Percentiles rank a stretch among this genome's conserved stretches.
Evolutionary conservation across 768 basidiomycete genomes (phyloP).

Genomic region (Galerina marginata): DNA sequence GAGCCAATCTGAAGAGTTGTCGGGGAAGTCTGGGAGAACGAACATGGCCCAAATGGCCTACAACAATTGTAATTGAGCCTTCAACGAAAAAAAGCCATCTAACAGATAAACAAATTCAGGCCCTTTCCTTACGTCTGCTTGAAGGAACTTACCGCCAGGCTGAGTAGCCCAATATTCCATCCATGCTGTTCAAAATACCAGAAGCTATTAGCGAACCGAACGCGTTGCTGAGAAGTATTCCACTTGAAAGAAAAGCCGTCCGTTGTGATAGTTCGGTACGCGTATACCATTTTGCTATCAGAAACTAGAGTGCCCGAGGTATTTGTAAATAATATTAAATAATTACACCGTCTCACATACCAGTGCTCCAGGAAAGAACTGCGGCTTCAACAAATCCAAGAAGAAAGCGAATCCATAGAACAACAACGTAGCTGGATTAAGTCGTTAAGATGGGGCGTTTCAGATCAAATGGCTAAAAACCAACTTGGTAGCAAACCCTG

Average conservation of each 20-base stretch:
- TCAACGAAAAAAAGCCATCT: conserved; percentile 85
- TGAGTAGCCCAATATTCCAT: conserved; percentile 72
- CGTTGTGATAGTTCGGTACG: conserved; percentile 75
- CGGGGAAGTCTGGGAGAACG: conserved; percentile 84
- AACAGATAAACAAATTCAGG: background rate
- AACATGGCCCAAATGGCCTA: conserved; percentile 63
- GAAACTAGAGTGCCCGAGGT: conserved; percentile 39
- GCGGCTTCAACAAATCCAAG: conserved; percentile 74
- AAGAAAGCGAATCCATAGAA: conserved; percentile 76
- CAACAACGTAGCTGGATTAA: conserved; percentile 62
- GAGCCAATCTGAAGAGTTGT: conserved; percentile 63
- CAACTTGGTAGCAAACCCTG: conserved; percentile 48
- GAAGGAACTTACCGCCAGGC: conserved; percentile 71
- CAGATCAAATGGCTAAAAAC: conserved; percentile 1
- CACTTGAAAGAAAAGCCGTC: conserved; percentile 74
- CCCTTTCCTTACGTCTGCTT: background rate
- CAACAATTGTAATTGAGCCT: conserved; percentile 64
- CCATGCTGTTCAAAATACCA: conserved; percentile 76
- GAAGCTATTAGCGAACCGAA: conserved; percentile 86
- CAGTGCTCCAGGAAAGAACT: conserved; percentile 70
- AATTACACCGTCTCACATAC: conserved; percentile 26
- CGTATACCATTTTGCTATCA: conserved; percentile 82
- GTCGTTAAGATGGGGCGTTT: background rate
- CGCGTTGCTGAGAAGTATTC: conserved; percentile 83
- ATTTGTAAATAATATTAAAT: background rate